A percentile compares a stretch with the other conserved stretches of the same genome.
Conservation (phyloP, 768 basidiomycete species). For the Xerocomellus amylosporus region DNA sequence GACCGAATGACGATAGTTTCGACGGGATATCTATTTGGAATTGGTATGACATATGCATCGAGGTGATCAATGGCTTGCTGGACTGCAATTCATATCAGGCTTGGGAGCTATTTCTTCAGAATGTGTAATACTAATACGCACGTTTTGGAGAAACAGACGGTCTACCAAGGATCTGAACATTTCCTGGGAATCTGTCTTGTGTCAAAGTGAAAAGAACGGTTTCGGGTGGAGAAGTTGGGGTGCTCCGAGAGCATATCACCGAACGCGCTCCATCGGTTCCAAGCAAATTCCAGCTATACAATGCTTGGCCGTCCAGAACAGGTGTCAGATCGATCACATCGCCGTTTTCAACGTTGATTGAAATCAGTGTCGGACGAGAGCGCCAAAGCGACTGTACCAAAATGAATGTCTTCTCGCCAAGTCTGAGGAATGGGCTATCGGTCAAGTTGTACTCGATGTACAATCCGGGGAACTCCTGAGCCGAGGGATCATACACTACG, state of each 20-base stretch:
- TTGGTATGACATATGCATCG: conserved; percentile 41
- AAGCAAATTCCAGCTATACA: conserved; percentile 56
- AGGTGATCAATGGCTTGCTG: conserved; percentile 40
- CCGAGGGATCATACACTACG: conserved; percentile 37
- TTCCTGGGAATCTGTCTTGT: conserved; percentile 10
- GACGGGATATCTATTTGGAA: conserved; percentile 48
- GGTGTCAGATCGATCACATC: conserved; percentile 34
- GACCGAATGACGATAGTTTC: conserved; percentile 55
- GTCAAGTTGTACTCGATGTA: conserved; percentile 52
- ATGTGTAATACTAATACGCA: conserved; percentile 27
- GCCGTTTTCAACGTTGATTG: conserved; percentile 43
- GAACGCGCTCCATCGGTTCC: conserved; percentile 43
- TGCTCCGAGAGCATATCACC: conserved; percentile 51
- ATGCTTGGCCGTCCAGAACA: conserved; percentile 4
- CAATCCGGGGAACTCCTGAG: conserved; percentile 57
- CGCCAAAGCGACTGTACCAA: conserved; percentile 53
- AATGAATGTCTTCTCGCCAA: conserved; percentile 10
- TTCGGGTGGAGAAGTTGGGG: conserved; percentile 45
- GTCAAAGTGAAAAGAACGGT: conserved; percentile 45
- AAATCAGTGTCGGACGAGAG: conserved; percentile 49
- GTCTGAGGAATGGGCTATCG: conserved; percentile 39
- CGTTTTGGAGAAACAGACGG: conserved; percentile 40
- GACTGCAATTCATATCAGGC: conserved; percentile 35
- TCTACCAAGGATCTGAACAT: conserved; percentile 44
- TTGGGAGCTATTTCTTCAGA: background rate